Evolutionary conservation across 352 stramenopile genomes (phyloP), one percentile per base, ranked within the genome.

Genomic region (Phytopythium delawarense): DNA sequence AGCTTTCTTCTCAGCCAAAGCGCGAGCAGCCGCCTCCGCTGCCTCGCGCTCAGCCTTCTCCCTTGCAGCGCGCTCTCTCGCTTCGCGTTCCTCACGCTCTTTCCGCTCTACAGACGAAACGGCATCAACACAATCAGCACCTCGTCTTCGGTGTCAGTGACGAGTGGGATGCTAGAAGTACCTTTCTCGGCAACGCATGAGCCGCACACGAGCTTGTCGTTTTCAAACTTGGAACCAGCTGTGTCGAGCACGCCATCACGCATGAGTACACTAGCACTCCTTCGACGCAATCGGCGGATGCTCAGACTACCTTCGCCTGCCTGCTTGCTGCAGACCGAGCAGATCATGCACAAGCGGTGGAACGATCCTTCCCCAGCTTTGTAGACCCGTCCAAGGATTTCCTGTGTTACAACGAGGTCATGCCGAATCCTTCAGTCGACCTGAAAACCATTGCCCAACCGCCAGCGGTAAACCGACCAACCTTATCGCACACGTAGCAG

Each of bases 321-420:
- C 16, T 87, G 66, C 62, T 92, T 89, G 25, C 79, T 69, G 65
- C 82, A 94, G 35, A 79, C 65, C 0, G 81, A 85, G 65, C 84
- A 94, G 34, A 86, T 55, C 81, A 94, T 91, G 55, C 84, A 94
- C 16, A 91, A 72, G 50, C 88, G 88, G 63, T 94, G 84, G 71
- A 91, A 94, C 4, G 74, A 75, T 2, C 66, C 64, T 34, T 83
- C 80, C 0, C 70, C 84, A 57, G 74, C 79, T 28, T 86, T 84
- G 55, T 94, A 89, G 58, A 88, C 77, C 30, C 82, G 79, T 2
- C 84, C 84, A 35, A 94, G 74, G 44, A 94, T 91, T 71, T 94
- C 84, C 75, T 87, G 56, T 25, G 20, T 20, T 45, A 9, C 16
- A 23, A 21, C 20, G 23, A 15, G 18, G 55, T 61, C 30, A 8